Evolutionary conservation across 371 early-diverging fungal genomes (phyloP).

Genomic region (Apophysomyces ossiformis): DNA sequence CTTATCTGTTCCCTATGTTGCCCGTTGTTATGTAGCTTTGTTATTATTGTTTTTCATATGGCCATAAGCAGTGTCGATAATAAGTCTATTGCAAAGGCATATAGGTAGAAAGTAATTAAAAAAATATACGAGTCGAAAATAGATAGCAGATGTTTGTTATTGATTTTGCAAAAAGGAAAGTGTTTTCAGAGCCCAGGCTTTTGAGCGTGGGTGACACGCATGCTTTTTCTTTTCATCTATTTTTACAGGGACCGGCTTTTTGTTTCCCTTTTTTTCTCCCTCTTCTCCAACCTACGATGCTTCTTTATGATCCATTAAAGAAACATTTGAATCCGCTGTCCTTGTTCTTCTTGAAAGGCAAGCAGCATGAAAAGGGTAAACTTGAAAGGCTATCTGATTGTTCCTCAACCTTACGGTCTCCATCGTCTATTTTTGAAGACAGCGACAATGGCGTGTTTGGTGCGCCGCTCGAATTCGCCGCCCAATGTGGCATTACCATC

Average conservation of each 20-base stretch:
- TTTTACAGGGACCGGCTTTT: background rate
- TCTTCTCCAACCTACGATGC: conserved; percentile 6
- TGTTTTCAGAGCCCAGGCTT: conserved; percentile 10
- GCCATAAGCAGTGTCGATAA: background rate
- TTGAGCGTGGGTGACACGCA: conserved; percentile 6
- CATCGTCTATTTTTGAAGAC: background rate
- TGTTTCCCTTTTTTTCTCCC: conserved; percentile 2
- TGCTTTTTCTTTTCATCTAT: background rate
- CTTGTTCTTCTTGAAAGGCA: background rate
- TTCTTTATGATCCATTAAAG: conserved; percentile 9
- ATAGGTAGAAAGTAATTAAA: background rate
- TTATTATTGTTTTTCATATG: conserved; percentile 7
- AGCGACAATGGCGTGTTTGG: conserved; percentile 46
- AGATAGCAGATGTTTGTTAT: conserved; percentile 1
- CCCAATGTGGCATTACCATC: conserved; percentile 34
- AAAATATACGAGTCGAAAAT: background rate
- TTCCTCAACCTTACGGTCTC: background rate
- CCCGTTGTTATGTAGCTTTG: background rate
- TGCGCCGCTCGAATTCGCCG: conserved; percentile 41
- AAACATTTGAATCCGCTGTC: background rate
- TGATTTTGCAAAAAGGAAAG: conserved; percentile 5
- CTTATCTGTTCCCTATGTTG: too few species aligned
- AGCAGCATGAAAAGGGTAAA: conserved; percentile 10
- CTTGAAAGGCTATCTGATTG: background rate
- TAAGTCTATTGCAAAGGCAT: background rate